A percentile compares a stretch with the other conserved stretches of the same genome.
phyloP scores from a whole-genome alignment of 129 eudicot species.

The Helichrysum umbraculigerum region DNA sequence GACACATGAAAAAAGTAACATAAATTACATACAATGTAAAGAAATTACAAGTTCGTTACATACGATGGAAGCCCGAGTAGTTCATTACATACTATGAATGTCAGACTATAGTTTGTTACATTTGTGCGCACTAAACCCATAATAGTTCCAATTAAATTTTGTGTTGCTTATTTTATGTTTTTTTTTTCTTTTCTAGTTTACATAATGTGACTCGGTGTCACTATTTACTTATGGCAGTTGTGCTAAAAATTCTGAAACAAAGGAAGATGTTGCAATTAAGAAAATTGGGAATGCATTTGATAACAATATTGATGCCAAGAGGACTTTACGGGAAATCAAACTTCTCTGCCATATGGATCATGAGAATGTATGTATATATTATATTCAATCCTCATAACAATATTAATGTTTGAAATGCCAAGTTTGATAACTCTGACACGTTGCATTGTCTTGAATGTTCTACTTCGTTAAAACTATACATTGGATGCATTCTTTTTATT shows the following conservation, averaged over 20 bases:
- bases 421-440: neutral
- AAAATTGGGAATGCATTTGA: constrained; percentile 79
- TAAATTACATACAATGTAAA: no score
- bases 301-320: constrained; percentile 77
- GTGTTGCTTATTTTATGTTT: neutral
- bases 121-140: no score
- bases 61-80: no score
- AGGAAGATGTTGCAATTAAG: constrained; percentile 83
- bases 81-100: no score
- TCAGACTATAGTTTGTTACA: no score
- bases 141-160: no score
- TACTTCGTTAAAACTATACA: neutral
- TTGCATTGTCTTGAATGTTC: neutral
- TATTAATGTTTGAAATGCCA: neutral
- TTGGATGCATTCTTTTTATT: neutral
- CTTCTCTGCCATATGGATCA: constrained; percentile 86
- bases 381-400: no score
- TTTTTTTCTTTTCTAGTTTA: neutral
- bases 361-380: constrained; percentile 55
- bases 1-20: no score
- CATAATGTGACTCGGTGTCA: neutral
- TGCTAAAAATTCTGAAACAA: constrained; percentile 73
- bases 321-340: constrained; percentile 82
- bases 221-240: constrained; percentile 1
- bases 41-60: no score